phyloP scores from a whole-genome alignment of 2,329 filamentous ascomycete genomes.

The Monosporascus sp. region DNA sequence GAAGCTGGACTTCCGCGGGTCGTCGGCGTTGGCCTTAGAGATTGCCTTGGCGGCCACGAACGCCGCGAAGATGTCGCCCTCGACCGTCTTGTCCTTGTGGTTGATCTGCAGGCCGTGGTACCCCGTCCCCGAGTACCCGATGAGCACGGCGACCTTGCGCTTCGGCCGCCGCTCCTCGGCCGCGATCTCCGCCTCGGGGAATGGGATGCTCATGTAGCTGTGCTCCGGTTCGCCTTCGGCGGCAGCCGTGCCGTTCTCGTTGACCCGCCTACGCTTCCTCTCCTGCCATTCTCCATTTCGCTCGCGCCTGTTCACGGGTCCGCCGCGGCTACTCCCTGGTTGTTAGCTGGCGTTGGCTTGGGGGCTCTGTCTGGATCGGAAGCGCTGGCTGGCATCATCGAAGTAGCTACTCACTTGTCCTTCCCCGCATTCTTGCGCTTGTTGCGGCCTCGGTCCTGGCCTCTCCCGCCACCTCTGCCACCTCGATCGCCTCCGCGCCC shows the following conservation, averaged over 20 bases:
- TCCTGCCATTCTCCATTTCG: conserved; percentile 44
- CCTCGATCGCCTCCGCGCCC: conserved; percentile 7
- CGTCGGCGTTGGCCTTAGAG: conserved; percentile 92
- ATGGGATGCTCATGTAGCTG: conserved; percentile 53
- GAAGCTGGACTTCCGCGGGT: conserved; percentile 92
- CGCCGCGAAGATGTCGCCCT: conserved; percentile 88
- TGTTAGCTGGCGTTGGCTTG: conserved; percentile 22
- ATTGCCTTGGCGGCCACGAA: conserved; percentile 90
- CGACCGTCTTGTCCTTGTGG: conserved; percentile 80
- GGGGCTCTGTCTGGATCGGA: background rate
- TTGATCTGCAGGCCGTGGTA: conserved; percentile 97
- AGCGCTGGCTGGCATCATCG: background rate
- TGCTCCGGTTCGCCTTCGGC: conserved; percentile 28
- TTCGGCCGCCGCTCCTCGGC: conserved; percentile 85
- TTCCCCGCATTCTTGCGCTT: conserved; percentile 13
- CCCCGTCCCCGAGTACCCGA: conserved; percentile 92
- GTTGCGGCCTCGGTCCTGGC: background rate
- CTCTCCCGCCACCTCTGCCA: conserved; percentile 1
- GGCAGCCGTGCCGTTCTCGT: conserved; percentile 23
- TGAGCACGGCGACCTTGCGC: conserved; percentile 90
- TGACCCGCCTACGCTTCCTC: conserved; percentile 49
- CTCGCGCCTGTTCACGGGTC: conserved; percentile 45
- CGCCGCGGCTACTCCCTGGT: conserved; percentile 49
- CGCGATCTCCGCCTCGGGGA: conserved; percentile 75
- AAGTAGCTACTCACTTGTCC: conserved; percentile 15